Evolutionary conservation across 345 rosid genomes (phyloP).

Genomic region (Conringia planisiliqua): DNA sequence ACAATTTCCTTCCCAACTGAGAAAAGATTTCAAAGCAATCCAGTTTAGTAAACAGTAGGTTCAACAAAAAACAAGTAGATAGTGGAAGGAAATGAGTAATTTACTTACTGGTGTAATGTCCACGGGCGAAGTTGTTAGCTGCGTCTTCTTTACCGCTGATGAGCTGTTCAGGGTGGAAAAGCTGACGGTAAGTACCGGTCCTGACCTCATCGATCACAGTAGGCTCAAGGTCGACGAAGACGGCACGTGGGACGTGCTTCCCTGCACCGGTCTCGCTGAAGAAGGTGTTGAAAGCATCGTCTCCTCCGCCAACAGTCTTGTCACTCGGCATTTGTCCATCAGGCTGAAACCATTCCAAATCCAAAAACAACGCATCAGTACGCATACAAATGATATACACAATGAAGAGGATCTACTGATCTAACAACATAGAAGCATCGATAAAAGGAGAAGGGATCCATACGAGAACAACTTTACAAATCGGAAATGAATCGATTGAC

Average conservation of each 20-base stretch:
- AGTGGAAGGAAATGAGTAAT: neutral
- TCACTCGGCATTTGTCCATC: conserved; percentile 84
- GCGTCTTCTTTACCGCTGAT: conserved; percentile 83
- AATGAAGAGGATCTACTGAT: neutral
- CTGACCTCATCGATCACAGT: conserved; percentile 72
- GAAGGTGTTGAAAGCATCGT: conserved; percentile 81
- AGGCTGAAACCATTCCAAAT: conserved; percentile 40
- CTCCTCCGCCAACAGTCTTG: conserved; percentile 73
- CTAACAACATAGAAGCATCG: neutral
- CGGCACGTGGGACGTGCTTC: conserved; percentile 78
- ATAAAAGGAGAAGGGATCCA: too few relatives aligned
- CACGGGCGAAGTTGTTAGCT: conserved; percentile 86
- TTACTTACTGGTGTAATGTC: conserved; percentile 79
- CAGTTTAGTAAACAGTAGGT: neutral
- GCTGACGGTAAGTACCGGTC: conserved; percentile 61
- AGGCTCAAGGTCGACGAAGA: conserved; percentile 81
- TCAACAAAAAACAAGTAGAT: neutral
- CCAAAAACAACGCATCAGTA: neutral
- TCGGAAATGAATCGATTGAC: neutral
- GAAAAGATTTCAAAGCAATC: neutral
- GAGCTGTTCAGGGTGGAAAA: conserved; percentile 62
- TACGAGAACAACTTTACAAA: too few relatives aligned
- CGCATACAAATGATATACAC: neutral
- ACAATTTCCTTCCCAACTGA: conserved; percentile 82
- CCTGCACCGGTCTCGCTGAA: conserved; percentile 82